Evolutionary conservation across 2,329 filamentous ascomycete genomes (phyloP).

Genomic region (Clarireedia paspali): DNA sequence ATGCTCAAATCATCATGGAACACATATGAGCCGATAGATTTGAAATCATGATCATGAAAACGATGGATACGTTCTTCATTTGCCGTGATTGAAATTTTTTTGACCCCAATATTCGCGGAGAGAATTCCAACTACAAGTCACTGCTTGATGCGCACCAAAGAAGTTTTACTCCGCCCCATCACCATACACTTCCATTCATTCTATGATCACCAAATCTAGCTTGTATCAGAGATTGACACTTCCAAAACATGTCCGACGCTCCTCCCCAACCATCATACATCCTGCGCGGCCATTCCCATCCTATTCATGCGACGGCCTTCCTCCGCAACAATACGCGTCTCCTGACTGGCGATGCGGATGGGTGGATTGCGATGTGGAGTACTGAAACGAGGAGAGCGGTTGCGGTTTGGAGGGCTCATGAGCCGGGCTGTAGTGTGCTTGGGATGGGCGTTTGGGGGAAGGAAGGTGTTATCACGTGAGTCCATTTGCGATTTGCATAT

Average conservation of each 20-base stretch:
- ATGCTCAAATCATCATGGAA: no score
- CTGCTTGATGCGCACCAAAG: no score
- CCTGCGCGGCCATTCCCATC: slow-evolving; percentile 75
- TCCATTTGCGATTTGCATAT: slow-evolving; percentile 20
- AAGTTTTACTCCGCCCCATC: no score
- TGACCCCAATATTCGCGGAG: no score
- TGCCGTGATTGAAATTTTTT: no score
- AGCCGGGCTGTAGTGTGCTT: slow-evolving; percentile 56
- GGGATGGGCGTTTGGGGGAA: slow-evolving; percentile 63
- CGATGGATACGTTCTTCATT: no score
- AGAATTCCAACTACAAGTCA: no score
- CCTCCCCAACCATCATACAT: slow-evolving; percentile 42
- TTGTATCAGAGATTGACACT: no score
- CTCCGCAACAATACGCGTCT: slow-evolving; percentile 67
- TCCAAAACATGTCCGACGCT: slow-evolving; percentile 20
- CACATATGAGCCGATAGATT: no score
- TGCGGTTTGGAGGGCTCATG: slow-evolving; percentile 82
- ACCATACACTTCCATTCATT: no score
- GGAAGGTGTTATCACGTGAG: slow-evolving; percentile 78
- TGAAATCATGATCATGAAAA: no score
- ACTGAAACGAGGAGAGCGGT: slow-evolving; percentile 71
- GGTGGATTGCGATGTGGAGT: slow-evolving; percentile 83
- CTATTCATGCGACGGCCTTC: slow-evolving; percentile 72
- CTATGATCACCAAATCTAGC: no score
- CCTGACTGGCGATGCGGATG: slow-evolving; percentile 80